phyloP scores from a whole-genome alignment of 805 yeast species.

The Myxozyma kluyveri region DNA sequence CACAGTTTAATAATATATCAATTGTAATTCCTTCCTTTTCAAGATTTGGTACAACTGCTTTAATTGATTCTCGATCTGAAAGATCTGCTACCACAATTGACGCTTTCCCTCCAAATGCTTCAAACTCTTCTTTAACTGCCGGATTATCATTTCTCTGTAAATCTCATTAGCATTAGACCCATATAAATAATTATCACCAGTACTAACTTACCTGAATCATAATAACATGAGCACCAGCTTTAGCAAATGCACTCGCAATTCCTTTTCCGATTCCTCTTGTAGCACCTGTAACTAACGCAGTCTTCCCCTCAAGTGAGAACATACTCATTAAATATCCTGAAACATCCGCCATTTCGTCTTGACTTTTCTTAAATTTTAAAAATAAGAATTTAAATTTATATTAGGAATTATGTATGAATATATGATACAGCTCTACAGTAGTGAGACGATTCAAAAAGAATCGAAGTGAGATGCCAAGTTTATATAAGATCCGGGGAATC shows the following conservation, averaged over 20 bases:
- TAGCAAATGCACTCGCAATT: conserved; percentile 52
- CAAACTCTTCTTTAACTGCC: conserved; percentile 35
- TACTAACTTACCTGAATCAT: conserved; percentile 38
- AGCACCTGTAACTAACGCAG: conserved; percentile 52
- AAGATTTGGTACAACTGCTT: conserved; percentile 37
- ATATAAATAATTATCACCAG: background rate
- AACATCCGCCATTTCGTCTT: conserved; percentile 6
- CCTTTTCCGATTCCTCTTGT: conserved; percentile 58
- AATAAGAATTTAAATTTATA: too few relatives aligned
- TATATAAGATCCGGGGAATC: too few relatives aligned
- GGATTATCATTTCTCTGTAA: conserved; percentile 19
- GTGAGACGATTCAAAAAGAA: too few relatives aligned
- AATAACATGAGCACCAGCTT: conserved; percentile 47
- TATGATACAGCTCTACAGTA: too few relatives aligned
- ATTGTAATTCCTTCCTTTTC: conserved; percentile 37
- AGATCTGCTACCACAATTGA: conserved; percentile 34
- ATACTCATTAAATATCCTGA: conserved; percentile 8
- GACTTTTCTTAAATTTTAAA: too few relatives aligned
- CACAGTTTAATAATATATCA: conserved; percentile 47
- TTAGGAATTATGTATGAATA: too few relatives aligned
- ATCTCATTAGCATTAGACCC: background rate
- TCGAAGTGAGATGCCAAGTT: too few relatives aligned
- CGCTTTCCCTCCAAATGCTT: conserved; percentile 34
- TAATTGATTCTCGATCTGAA: conserved; percentile 36
- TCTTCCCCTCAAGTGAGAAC: conserved; percentile 45